A percentile compares a stretch with the other conserved stretches of the same genome.
phyloP scores from a whole-genome alignment of 805 yeast genomes.

The Ogataea paradorogensis region DNA sequence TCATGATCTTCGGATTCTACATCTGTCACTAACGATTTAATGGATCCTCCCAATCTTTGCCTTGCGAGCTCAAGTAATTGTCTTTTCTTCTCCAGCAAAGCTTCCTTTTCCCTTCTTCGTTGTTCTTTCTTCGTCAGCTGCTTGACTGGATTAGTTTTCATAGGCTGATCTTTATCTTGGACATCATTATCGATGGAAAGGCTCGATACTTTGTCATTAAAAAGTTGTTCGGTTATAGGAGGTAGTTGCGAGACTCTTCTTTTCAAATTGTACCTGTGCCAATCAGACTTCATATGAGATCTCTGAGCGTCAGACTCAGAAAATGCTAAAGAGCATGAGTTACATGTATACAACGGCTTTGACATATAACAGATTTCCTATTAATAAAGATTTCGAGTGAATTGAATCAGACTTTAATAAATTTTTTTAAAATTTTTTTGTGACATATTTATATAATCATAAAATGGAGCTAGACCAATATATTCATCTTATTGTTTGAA shows the following conservation, averaged over 20 bases:
- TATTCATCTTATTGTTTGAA: no score
- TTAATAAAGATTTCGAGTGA: not conserved
- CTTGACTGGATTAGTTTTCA: slow-evolving; percentile 24
- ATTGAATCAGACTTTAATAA: no score
- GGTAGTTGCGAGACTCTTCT: slow-evolving; percentile 85
- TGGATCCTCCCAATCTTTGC: slow-evolving; percentile 32
- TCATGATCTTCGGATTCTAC: no score
- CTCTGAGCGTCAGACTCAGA: slow-evolving; percentile 82
- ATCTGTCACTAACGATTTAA: no score
- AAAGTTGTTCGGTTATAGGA: slow-evolving; percentile 45
- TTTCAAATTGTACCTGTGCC: slow-evolving; percentile 96
- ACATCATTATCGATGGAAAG: slow-evolving; percentile 24
- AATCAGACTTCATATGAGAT: slow-evolving; percentile 92
- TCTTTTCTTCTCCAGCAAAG: slow-evolving; percentile 45
- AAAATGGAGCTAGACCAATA: no score
- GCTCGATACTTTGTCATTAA: slow-evolving; percentile 29
- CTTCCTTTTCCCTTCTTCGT: slow-evolving; percentile 50
- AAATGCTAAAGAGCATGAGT: slow-evolving; percentile 82
- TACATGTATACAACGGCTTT: slow-evolving; percentile 54
- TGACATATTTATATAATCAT: not conserved
- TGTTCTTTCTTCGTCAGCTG: slow-evolving; percentile 47
- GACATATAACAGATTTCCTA: not conserved
- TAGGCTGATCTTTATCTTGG: slow-evolving; percentile 20
- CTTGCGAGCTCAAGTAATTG: slow-evolving; percentile 47
- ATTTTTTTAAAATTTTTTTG: not conserved